Base-by-base conservation (phyloP, 2,329 filamentous ascomycete species). In the Fusarium continuum region DNA sequence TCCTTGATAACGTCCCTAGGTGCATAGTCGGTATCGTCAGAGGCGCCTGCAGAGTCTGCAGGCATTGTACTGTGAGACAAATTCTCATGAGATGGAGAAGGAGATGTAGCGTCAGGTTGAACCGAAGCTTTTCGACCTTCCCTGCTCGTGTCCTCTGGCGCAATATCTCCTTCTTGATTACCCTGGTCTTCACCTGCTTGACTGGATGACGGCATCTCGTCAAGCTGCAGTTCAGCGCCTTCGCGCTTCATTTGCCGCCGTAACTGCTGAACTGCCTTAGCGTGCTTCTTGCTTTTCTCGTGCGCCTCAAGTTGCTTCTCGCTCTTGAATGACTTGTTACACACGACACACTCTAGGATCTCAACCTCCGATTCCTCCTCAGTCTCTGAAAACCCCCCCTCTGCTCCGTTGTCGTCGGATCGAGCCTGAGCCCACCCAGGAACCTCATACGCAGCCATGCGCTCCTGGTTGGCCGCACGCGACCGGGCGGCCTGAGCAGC, bases 241-340 rank as follows among this genome's bases (percentile, higher is more conserved):
- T 99, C 91, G 68, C 89, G 88, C 68, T 84, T 86, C 93, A 99
- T 96, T 74, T 95, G 89, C 70, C 86, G 84, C 70, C 87, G 88
- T 32, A 99, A 77, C 59, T 93, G 86, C 66, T 93, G 89, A 7
- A 97, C 84, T 3, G 92, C 90, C 74, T 97, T 98, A 60, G 89
- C 77, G 71, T 99, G 95, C 77, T 98, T 99, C 76, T 97, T 99
- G 81, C 94, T 98, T 78, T 90, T 92, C 78, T 97, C 93, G 71
- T 99, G 95, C 4, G 91, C 89, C 70, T 96, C 88, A 59, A 91
- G 93, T 72, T 98, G 94, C 65, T 92, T 93, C 73, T 96, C 91
- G 71, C 93, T 98, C 77, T 97, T 86, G 78, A 98, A 99, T 0
- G 78, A 83, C 65, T 91, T 92, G 65, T 87, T 85, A 76, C 95